A percentile compares a stretch with the other conserved stretches of the same genome.
These are phyloP conservation scores for Calonectria montana DNA, from an alignment of 2,329 filamentous ascomycete species.

Conservation along the genomic window DNA sequence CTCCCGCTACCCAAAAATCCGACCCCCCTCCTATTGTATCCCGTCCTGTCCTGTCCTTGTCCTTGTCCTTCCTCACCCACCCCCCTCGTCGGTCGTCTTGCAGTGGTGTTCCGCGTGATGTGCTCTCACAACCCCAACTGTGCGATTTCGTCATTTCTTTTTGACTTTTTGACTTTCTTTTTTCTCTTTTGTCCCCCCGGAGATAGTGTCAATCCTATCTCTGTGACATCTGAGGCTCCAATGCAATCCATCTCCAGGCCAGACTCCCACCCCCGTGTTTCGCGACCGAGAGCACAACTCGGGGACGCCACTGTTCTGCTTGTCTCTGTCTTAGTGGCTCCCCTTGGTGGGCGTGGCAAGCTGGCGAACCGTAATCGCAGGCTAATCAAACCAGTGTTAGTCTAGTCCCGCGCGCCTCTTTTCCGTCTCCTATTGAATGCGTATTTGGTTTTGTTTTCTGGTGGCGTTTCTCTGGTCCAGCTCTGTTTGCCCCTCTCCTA, in stretches of 20 bases:
- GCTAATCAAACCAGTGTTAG: slow-evolving; percentile 10
- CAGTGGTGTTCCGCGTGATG: neutral
- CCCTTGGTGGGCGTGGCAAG: neutral
- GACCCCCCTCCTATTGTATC: no score
- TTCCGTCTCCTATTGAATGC: neutral
- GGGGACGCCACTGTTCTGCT: no score
- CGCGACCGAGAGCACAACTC: no score
- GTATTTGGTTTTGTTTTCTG: neutral
- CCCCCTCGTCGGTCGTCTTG: neutral
- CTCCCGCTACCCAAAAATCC: no score
- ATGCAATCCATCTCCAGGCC: neutral
- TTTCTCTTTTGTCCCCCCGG: neutral
- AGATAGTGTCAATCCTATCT: neutral
- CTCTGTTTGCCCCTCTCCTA: neutral
- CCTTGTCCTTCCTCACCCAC: neutral
- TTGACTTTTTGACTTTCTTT: neutral
- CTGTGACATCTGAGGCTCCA: no score
- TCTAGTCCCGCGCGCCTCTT: slow-evolving; percentile 7
- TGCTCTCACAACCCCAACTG: neutral
- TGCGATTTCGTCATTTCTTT: neutral
- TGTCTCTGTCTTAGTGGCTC: no score
- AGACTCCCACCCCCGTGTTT: neutral
- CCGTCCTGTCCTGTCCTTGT: no score
- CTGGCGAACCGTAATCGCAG: neutral
- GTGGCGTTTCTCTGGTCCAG: neutral